Evolutionary conservation across 441 rosid species (phyloP), one percentile per base, ranked within the genome.

Genomic region (Populus hybrid): DNA sequence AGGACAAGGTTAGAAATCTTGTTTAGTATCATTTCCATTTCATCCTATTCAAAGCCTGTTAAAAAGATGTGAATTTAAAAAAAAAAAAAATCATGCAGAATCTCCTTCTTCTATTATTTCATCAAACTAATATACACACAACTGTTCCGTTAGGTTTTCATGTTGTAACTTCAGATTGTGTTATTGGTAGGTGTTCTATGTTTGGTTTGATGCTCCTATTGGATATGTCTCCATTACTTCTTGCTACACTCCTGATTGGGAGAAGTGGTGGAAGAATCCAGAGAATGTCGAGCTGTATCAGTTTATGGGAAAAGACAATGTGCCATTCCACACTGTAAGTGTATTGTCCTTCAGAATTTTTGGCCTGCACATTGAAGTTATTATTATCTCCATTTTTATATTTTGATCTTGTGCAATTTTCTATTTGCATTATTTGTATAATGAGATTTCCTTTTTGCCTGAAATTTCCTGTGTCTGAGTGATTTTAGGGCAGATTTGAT

Each of bases 161-260:
- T 46, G 57, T 12, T 46, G 57, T 46, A 46, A 46, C 61, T 71
- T 71, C 70, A 7, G 63, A 14, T 79, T 35, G 63, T 61, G 70
- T 8, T 32, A 72, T 66, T 83, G 76, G 75, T 76, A 95, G 98
- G 99, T 96, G 75, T 96, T 94, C 86, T 96, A 96, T 50, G 98
- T 96, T 42, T 96, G 99, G 98, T 96, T 96, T 83, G 99, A 96
- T 87, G 99, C 99, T 16, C 98, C 98, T 69, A 91, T 96, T 83
- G 98, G 98, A 53, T 96, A 96, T 76, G 89, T 92, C 78, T 96
- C 98, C 32, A 92, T 96, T 84, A 94, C 99, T 19, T 66, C 91
- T 75, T 91, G 94, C 89, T 96, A 94, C 84, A 91, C 97, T 24
- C 78, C 90, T 64, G 94, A 94, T 28, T 96, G 99, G 99, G 98